phyloP scores from a whole-genome alignment of 352 stramenopile species.

The Vaucheria bursata region DNA sequence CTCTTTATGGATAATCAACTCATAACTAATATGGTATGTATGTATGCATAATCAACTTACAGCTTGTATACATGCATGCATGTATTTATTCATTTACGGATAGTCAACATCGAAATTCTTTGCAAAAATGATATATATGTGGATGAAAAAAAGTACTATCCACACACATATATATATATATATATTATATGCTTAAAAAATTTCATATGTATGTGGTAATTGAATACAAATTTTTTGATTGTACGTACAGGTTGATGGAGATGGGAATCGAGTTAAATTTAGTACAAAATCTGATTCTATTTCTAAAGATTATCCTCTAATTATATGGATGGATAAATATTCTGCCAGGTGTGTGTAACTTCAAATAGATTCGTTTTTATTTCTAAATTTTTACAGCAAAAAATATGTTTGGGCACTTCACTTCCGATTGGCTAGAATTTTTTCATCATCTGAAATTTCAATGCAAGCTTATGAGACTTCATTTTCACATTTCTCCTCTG shows the following conservation, averaged over 20 bases:
- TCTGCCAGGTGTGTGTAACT: conserved; percentile 30
- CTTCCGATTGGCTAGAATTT: not conserved
- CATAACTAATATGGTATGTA: conserved; percentile 39
- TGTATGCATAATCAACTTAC: not conserved
- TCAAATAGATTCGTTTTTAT: not conserved
- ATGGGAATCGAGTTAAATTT: conserved; percentile 30
- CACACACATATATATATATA: not conserved
- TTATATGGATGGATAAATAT: conserved; percentile 43
- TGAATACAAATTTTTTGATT: not conserved
- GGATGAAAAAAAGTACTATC: too few species aligned
- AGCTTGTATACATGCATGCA: not conserved
- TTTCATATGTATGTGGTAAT: not conserved
- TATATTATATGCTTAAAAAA: not conserved
- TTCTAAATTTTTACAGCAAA: not conserved
- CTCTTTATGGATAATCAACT: conserved; percentile 45
- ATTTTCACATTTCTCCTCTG: too few species aligned
- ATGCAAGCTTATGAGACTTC: not conserved
- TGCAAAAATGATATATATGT: too few species aligned
- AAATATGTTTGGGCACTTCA: not conserved
- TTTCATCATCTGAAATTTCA: not conserved
- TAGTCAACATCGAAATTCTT: too few species aligned
- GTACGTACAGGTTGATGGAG: conserved; percentile 37
- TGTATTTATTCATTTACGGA: not conserved
- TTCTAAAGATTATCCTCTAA: conserved; percentile 19
- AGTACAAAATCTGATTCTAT: conserved; percentile 41